Base-by-base conservation (phyloP, 768 basidiomycete genomes). In the Botryobasidium botryosum region DNA sequence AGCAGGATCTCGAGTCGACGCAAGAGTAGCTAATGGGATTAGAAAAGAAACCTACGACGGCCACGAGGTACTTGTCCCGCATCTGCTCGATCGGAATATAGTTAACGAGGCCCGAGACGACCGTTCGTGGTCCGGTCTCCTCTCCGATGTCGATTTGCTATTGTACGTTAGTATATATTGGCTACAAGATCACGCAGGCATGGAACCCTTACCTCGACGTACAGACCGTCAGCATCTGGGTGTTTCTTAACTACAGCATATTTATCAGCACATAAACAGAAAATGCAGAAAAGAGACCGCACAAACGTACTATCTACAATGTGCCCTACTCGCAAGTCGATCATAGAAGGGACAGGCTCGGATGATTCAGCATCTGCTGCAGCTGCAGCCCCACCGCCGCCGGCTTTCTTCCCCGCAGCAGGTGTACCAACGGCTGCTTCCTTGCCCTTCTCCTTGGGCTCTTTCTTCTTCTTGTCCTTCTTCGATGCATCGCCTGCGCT, bases 81-180 rank as follows among this genome's bases (percentile, higher is more conserved):
- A 96, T 92, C 53, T 90, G 66, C 53, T 97, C 94, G 52, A 94
- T 88, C 5, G 88, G 83, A 58, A 97, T 83, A 62, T 96, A 88
- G 57, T 97, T 76, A 45, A 97, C 94, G 25, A 97, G 72, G 35
- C 94, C 94, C 12, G 92, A 97, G 38, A 97, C 86, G 20, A 99
- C 90, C 0, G 90, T 96, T 43, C 94, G 70, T 24, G 94, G 94
- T 21, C 90, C 92, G 1, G 79, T 79, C 56, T 86, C 85, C 61
- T 96, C 91, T 45, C 90, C 94, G 38, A 97, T 64, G 59, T 99
- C 90, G 51, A 97, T 92, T 82, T 90, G 77, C 84, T 88, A 48
- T 8, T 18, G 6, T 18, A 49, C 43, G 29, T 15, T 33, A 26
- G 43, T 50, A 35, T 23, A 44, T 38, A 36, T 48, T 42, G 44